A percentile compares a stretch with the other conserved stretches of the same genome.
These are phyloP conservation scores for Phytophthora palmivora DNA, from an alignment of 352 stramenopile genomes.

Conservation along the genomic window DNA sequence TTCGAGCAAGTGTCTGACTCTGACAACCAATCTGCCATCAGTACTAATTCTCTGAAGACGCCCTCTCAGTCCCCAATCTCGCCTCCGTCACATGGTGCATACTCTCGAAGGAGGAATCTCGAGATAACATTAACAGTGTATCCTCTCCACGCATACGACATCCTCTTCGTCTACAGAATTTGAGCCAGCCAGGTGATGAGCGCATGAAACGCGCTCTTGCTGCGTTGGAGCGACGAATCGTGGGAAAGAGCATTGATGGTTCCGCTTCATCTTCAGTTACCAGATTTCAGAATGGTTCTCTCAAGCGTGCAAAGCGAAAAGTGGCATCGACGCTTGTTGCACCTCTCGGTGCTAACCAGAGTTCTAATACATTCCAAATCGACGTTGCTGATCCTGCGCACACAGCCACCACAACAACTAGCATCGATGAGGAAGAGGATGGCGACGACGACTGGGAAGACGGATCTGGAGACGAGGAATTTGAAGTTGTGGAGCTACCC, in stretches of 20 bases:
- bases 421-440: constrained; percentile 16
- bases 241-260: constrained; percentile 42
- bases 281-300: constrained; percentile 1
- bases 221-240: constrained; percentile 74
- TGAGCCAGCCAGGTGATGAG: constrained; percentile 50
- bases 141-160: constrained; percentile 33
- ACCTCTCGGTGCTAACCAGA: constrained; percentile 16
- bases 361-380: constrained; percentile 3
- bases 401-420: not conserved
- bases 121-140: constrained; percentile 1
- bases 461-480: constrained; percentile 55
- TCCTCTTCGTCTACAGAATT: constrained; percentile 66
- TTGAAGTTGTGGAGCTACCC: constrained; percentile 77
- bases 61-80: constrained; percentile 14
- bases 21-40: constrained; percentile 30
- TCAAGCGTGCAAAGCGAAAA: constrained; percentile 31
- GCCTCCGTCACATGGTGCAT: constrained; percentile 10
- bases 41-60: constrained; percentile 25
- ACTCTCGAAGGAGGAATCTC: not conserved
- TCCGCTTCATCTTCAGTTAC: constrained; percentile 6
- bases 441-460: constrained; percentile 41
- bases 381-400: not conserved
- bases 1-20: constrained; percentile 42
- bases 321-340: constrained; percentile 27
- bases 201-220: constrained; percentile 63